Evolutionary conservation across 192 early-diverging fungal species (phyloP).

Genomic region (Coemansia sp.): DNA sequence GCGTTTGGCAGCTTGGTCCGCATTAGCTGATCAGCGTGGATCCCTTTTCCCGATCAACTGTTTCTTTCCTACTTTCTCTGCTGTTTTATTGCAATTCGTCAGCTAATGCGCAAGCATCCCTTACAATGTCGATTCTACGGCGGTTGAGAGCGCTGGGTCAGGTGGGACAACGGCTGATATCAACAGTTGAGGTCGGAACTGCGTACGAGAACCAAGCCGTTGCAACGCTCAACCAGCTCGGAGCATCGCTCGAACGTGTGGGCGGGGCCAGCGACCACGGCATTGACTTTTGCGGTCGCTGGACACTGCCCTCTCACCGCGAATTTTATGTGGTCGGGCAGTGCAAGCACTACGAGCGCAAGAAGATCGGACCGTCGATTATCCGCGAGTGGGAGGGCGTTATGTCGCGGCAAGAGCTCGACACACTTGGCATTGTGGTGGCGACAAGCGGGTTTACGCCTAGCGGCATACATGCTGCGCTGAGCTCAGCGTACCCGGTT

Average conservation of each 20-base stretch:
- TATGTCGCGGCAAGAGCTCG: conserved; percentile 44
- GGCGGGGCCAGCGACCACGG: conserved; percentile 46
- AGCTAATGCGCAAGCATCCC: not conserved
- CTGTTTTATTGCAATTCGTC: not conserved
- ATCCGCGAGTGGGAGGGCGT: conserved; percentile 54
- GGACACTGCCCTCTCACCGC: conserved; percentile 27
- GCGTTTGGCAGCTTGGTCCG: not conserved
- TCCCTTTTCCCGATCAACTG: not conserved
- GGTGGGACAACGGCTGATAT: conserved; percentile 1
- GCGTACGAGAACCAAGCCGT: conserved; percentile 35
- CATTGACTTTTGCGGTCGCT: conserved; percentile 38
- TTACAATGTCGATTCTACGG: not conserved
- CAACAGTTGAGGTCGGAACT: conserved; percentile 42
- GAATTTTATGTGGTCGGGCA: conserved; percentile 41
- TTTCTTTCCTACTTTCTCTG: not conserved
- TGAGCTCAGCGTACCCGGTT: conserved; percentile 42
- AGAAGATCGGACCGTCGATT: conserved; percentile 41
- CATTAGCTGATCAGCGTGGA: too few species aligned
- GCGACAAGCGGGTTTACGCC: conserved; percentile 47
- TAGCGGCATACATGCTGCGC: conserved; percentile 19
- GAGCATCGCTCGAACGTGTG: conserved; percentile 34
- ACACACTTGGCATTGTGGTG: conserved; percentile 33
- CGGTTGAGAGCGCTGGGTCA: not conserved
- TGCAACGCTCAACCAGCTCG: conserved; percentile 22
- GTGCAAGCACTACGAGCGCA: conserved; percentile 52